Evolutionary conservation across 805 yeast genomes (phyloP), one percentile per base, ranked within the genome.

Genomic region (Kluyveromyces siamensis): DNA sequence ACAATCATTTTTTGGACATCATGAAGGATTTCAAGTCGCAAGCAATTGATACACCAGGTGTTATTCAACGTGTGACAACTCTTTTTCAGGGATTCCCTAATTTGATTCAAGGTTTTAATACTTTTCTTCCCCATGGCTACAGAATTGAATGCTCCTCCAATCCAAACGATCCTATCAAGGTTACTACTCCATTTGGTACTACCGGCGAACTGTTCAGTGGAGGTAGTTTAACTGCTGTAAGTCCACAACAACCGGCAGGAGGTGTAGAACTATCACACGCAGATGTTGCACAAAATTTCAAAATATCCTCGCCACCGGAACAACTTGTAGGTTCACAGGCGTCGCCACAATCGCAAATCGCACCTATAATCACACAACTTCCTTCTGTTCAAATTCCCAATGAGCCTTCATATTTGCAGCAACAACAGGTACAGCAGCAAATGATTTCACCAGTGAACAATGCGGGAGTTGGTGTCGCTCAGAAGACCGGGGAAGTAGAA

Each of bases 1-100:
- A 93, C 73, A 93, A 93, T 67, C 89, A 87, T 66, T 93, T 95
- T 61, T 75, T 93, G 61, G 99, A 93, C 64, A 91, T 93, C 55
- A 93, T 93, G 99, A 95, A 95, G 72, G 99, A 95, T 64, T 95
- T 93, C 72, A 95, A 95, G 72, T 84, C 95, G 47, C 97, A 91
- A 71, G 80, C 81, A 52, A 90, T 93, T 59, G 98, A 93, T 66
- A 93, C 99, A 0, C 99, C 98, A 0, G 99, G 98, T 36, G 99
- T 93, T 27, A 93, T 93, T 63, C 96, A 91, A 65, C 75, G 99
- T 50, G 99, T 93, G 1, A 87, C 96, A 0, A 77, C 85, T 1
- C 71, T 93, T 48, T 93, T 93, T 66, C 79, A 90, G 53, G 98
- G 97, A 13, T 96, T 89, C 66, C 96, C 96, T 1, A 80, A 84